Evolutionary conservation across 495 filamentous ascomycete species (phyloP).

Genomic region (Astrocystis sublimbata): DNA sequence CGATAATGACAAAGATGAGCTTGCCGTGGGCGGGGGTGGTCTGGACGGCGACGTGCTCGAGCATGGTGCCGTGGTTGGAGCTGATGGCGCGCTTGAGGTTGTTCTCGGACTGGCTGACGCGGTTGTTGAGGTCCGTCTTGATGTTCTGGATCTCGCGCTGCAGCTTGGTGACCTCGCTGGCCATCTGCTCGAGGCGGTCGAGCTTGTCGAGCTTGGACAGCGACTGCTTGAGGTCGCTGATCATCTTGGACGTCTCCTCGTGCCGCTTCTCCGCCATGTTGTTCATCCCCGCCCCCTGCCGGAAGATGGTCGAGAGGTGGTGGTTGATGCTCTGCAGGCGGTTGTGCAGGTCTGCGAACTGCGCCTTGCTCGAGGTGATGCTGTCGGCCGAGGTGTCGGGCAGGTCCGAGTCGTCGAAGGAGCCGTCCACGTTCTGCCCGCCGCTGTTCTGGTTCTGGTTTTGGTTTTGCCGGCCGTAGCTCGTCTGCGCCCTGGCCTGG

Average conservation of each 20-base stretch:
- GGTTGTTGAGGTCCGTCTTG: constrained; percentile 44
- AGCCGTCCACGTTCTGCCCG: constrained; percentile 32
- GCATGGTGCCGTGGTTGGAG: constrained; percentile 68
- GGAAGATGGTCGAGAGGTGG: constrained; percentile 67
- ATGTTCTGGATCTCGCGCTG: constrained; percentile 65
- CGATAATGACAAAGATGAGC: constrained; percentile 73
- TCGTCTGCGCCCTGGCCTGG: constrained; percentile 31
- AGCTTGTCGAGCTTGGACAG: constrained; percentile 45
- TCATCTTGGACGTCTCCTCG: constrained; percentile 47
- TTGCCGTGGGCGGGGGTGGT: constrained; percentile 65
- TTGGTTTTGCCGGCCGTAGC: constrained; percentile 28
- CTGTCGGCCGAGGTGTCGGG: constrained; percentile 49
- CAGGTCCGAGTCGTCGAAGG: constrained; percentile 45
- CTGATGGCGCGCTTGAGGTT: constrained; percentile 71
- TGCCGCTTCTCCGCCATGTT: constrained; percentile 60
- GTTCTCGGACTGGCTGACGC: constrained; percentile 69
- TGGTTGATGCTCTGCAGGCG: constrained; percentile 76
- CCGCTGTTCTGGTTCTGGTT: constrained; percentile 22
- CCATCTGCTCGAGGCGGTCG: constrained; percentile 39
- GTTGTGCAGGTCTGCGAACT: constrained; percentile 81
- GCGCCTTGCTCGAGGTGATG: constrained; percentile 56
- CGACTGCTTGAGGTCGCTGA: constrained; percentile 43
- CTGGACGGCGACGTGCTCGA: constrained; percentile 57
- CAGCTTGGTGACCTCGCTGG: constrained; percentile 60
- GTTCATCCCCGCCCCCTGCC: constrained; percentile 55